Conservation (phyloP, 2,329 filamentous ascomycete species). For the Magnaporthales sp. region DNA sequence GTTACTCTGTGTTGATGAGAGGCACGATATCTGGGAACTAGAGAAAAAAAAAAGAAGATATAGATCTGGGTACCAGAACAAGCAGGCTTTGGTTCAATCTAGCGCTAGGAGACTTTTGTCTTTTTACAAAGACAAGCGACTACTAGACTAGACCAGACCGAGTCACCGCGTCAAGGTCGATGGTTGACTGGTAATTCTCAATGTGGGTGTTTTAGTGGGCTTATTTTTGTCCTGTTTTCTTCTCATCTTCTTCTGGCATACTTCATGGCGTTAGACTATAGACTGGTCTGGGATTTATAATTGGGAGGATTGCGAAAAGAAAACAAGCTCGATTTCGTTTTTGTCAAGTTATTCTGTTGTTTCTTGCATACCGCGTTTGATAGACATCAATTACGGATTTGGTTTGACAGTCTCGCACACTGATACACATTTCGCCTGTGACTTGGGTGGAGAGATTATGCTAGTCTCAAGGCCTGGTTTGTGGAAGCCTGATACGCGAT, state of each 20-base stretch:
- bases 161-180: not conserved
- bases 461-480: not conserved
- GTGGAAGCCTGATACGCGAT: not conserved
- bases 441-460: not conserved
- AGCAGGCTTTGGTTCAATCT: not conserved
- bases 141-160: not conserved
- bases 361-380: not conserved
- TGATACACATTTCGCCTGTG: not conserved
- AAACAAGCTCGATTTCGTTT: not conserved
- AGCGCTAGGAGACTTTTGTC: not conserved
- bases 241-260: not conserved
- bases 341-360: not conserved
- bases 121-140: not conserved
- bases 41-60: not conserved
- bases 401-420: not conserved
- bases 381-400: not conserved
- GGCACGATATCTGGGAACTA: not conserved
- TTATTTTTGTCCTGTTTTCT: not conserved
- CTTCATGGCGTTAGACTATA: slow-evolving; percentile 1
- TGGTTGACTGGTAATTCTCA: not conserved
- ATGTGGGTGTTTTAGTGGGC: not conserved
- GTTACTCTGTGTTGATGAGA: not conserved
- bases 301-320: not conserved
- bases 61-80: not conserved
- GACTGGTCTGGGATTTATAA: not conserved